These are phyloP conservation scores for Chenopodium quinoa DNA, from an alignment of 148 eudicot genomes.

Conservation along the genomic window DNA sequence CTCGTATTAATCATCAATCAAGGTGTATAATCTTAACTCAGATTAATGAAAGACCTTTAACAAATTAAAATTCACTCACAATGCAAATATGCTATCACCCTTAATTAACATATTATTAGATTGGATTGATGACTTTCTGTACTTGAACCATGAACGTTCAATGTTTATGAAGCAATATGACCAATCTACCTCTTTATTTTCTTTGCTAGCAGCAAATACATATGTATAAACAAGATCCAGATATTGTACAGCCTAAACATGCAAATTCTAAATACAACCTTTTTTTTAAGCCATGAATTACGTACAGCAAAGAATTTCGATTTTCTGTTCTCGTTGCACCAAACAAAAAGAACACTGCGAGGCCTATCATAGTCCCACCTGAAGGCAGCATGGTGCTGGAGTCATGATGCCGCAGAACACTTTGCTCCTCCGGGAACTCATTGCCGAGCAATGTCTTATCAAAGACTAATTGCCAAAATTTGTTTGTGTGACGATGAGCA, in stretches of 20 bases:
- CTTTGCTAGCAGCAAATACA: not conserved
- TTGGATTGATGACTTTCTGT: too few species aligned
- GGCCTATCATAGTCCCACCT: conserved; percentile 37
- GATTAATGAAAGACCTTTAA: too few species aligned
- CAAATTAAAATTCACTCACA: too few species aligned
- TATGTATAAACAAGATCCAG: not conserved
- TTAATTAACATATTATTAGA: too few species aligned
- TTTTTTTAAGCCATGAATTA: conserved; percentile 28
- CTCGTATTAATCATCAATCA: too few species aligned
- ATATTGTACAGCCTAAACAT: not conserved
- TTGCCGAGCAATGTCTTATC: too few species aligned
- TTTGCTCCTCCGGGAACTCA: conserved; percentile 34
- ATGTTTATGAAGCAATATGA: too few species aligned
- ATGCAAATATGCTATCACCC: too few species aligned
- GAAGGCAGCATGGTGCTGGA: conserved; percentile 27
- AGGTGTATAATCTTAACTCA: too few species aligned
- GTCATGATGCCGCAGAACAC: conserved; percentile 17
- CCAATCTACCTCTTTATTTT: not conserved
- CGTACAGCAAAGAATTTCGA: conserved; percentile 60
- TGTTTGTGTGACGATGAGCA: too few species aligned
- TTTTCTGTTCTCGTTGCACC: conserved; percentile 16
- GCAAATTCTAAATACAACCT: conserved; percentile 20
- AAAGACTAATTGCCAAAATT: too few species aligned
- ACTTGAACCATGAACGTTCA: too few species aligned
- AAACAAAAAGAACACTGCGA: conserved; percentile 2